Percentiles rank a stretch among this genome's conserved stretches.
Evolutionary conservation across 208 protist genomes (phyloP).

Genomic region (Novymonas esmeraldas): DNA sequence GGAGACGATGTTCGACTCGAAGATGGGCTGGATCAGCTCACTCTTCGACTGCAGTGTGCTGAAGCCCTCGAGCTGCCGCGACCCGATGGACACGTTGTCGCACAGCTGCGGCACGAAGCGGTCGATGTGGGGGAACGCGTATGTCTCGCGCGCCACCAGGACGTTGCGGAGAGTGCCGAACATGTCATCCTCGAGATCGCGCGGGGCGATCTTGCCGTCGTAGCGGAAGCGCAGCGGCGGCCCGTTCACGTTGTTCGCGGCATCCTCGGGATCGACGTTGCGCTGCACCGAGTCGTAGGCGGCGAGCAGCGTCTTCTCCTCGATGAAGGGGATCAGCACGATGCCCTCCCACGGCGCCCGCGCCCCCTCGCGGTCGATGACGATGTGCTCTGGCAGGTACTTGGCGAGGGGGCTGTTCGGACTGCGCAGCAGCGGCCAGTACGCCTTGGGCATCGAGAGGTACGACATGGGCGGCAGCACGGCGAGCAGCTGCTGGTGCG

Average conservation of each 20-base stretch:
- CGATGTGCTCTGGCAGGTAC: constrained; percentile 84
- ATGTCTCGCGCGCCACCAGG: constrained; percentile 51
- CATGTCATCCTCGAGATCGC: constrained; percentile 57
- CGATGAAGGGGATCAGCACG: constrained; percentile 93
- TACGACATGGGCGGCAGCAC: constrained; percentile 97
- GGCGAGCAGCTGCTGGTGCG: constrained; percentile 97
- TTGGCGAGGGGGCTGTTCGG: constrained; percentile 72
- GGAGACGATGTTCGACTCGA: constrained; percentile 59
- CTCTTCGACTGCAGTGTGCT: constrained; percentile 72
- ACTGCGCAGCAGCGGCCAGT: constrained; percentile 83
- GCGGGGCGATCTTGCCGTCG: constrained; percentile 55
- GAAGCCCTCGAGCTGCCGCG: constrained; percentile 80
- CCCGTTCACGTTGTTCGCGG: constrained; percentile 66
- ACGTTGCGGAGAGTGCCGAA: constrained; percentile 65
- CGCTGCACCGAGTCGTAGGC: constrained; percentile 80
- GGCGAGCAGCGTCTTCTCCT: constrained; percentile 72
- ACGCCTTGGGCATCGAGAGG: constrained; percentile 85
- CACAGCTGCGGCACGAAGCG: constrained; percentile 72
- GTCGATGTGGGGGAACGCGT: constrained; percentile 50
- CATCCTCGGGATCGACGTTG: constrained; percentile 71
- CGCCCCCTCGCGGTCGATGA: constrained; percentile 89
- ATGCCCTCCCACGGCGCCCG: constrained; percentile 91
- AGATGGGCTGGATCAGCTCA: constrained; percentile 47
- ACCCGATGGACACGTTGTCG: constrained; percentile 50
- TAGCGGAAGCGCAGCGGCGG: constrained; percentile 65